These are phyloP conservation scores for Rhodotorula taiwanensis DNA, from an alignment of 768 basidiomycete genomes.

Conservation along the genomic window DNA sequence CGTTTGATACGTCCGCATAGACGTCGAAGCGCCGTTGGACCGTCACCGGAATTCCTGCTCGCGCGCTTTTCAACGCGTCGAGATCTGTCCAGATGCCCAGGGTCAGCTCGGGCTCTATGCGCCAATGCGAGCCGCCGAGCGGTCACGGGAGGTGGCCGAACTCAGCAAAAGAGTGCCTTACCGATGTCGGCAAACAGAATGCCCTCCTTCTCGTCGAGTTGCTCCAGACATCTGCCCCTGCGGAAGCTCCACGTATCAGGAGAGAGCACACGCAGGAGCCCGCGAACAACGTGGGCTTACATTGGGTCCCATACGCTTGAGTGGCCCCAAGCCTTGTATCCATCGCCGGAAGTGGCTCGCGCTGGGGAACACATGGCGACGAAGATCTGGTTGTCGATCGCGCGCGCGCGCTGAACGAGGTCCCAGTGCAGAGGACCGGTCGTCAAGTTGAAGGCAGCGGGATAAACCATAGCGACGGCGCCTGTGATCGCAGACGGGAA, in stretches of 20 bases:
- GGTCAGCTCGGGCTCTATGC: neutral
- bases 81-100: slow-evolving; percentile 51
- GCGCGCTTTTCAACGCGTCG: slow-evolving; percentile 57
- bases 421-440: slow-evolving; percentile 97
- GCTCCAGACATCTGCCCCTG: slow-evolving; percentile 67
- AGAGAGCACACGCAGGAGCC: slow-evolving; percentile 58
- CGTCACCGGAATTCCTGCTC: slow-evolving; percentile 84
- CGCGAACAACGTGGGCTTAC: slow-evolving; percentile 60
- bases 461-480: slow-evolving; percentile 81
- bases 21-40: slow-evolving; percentile 86
- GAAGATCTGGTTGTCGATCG: slow-evolving; percentile 94
- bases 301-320: slow-evolving; percentile 28
- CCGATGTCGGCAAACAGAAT: slow-evolving; percentile 78
- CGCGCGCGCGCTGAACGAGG: slow-evolving; percentile 78
- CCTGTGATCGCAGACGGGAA: slow-evolving; percentile 58
- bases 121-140: too few species aligned
- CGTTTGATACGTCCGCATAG: slow-evolving; percentile 62
- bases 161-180: slow-evolving; percentile 48
- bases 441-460: slow-evolving; percentile 88
- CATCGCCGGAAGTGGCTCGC: slow-evolving; percentile 62
- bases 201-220: slow-evolving; percentile 68
- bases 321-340: slow-evolving; percentile 63
- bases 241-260: neutral
- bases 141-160: neutral
- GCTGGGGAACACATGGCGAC: slow-evolving; percentile 95